These are phyloP conservation scores for Rubroboletus satanas DNA, from an alignment of 768 basidiomycete genomes.

Conservation along the genomic window DNA sequence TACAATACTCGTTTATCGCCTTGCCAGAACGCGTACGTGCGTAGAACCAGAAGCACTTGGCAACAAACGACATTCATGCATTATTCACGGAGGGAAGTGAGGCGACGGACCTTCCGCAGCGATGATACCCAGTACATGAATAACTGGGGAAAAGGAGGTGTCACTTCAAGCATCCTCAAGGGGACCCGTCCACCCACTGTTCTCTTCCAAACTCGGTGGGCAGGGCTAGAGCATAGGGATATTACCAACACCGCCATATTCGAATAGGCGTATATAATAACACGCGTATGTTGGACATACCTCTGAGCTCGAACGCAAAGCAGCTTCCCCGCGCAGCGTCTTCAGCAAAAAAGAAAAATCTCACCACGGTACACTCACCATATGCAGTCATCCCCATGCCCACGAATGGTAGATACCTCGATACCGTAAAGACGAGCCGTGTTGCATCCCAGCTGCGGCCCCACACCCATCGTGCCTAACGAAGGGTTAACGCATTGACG, in stretches of 20 bases:
- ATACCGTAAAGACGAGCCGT: slow-evolving; percentile 13
- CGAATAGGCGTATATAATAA: background rate
- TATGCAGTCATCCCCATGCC: slow-evolving; percentile 11
- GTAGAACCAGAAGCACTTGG: slow-evolving; percentile 15
- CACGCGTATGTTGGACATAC: background rate
- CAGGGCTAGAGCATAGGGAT: background rate
- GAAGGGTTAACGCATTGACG: background rate
- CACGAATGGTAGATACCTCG: slow-evolving; percentile 21
- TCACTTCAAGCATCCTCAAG: background rate
- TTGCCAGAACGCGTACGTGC: slow-evolving; percentile 22
- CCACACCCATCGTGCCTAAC: slow-evolving; percentile 21
- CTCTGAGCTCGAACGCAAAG: slow-evolving; percentile 3
- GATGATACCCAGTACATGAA: slow-evolving; percentile 6
- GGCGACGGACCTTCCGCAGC: slow-evolving; percentile 6
- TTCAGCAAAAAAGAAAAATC: background rate
- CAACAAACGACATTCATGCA: background rate
- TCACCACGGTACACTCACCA: slow-evolving; percentile 1
- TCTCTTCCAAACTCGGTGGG: background rate
- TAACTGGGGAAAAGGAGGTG: background rate
- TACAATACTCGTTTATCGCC: slow-evolving; percentile 8
- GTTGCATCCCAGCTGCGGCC: slow-evolving; percentile 13
- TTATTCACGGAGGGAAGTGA: background rate
- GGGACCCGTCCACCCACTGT: slow-evolving; percentile 4
- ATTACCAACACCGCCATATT: background rate
- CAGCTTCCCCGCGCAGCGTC: background rate